phyloP scores from a whole-genome alignment of 1,284 basidiomycete species.

The Irpex rosettiformis region DNA sequence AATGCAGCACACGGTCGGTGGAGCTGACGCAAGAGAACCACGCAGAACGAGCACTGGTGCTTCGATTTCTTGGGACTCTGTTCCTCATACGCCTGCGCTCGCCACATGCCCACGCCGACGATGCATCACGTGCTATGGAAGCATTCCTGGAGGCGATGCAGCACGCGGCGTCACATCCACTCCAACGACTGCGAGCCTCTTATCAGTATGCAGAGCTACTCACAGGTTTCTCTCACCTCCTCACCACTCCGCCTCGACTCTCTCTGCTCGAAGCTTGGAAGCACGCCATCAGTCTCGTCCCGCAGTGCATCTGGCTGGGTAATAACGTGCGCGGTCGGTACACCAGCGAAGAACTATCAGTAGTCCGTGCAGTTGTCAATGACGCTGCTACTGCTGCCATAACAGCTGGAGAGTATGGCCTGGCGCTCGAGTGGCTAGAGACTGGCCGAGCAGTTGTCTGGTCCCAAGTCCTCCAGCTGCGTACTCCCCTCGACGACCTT shows the following conservation, averaged over 20 bases:
- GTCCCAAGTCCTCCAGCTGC: background rate
- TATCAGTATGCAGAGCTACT: background rate
- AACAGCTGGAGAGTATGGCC: background rate
- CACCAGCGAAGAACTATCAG: background rate
- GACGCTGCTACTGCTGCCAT: background rate
- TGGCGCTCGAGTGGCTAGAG: background rate
- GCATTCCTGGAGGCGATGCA: background rate
- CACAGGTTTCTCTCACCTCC: background rate
- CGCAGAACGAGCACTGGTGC: no score
- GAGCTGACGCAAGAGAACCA: no score
- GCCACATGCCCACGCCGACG: no score
- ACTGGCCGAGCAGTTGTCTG: background rate
- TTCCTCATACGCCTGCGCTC: no score
- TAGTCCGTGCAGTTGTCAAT: background rate
- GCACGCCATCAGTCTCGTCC: background rate
- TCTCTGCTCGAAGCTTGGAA: background rate
- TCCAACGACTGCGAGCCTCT: background rate
- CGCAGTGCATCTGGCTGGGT: background rate
- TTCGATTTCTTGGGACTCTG: no score
- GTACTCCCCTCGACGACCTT: background rate
- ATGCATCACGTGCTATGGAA: no score
- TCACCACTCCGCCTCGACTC: background rate
- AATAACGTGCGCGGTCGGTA: background rate
- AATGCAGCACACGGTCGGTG: no score
- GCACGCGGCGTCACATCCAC: background rate